Evolutionary conservation across 257 asterid genomes (phyloP), one percentile per base, ranked within the genome.

Genomic region (Euphrasia confusa): DNA sequence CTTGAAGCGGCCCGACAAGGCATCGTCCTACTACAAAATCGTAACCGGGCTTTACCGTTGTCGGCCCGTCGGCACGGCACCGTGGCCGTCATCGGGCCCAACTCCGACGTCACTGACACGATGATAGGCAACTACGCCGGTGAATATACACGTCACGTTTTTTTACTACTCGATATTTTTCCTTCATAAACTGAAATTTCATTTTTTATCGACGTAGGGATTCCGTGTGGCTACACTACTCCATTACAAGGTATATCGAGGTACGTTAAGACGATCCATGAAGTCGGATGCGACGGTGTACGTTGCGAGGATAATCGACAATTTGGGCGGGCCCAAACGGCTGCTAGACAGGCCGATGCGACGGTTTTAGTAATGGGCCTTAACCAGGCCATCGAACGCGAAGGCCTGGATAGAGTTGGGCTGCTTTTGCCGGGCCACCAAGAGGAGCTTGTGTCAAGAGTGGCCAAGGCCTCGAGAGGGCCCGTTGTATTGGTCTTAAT

Each of bases 51-150:
- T 4, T 61, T 92, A 0, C 99, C 99, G 0, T 48, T 92, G 53
- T 89, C 95, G 40, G 58, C 84, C n/a, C 58, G 58, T 0, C 71
- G 65, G 3, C 72, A 79, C 15, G 78, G 73, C 2, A 77, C 78
- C 0, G 65, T 92, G 14, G 96, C 99, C 0, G 95, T 92, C 18
- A 80, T 92, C 15, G 99, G 99, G 65, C 99, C 99, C 66, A 84
- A 89, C 61, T 80, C 97, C 3, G 96, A 92, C 52, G 97, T 64
- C 3, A 92, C 93, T 0, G 73, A 66, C 14, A 80, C 94, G 11
- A 92, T 92, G 99, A 84, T 86, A 2, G 99, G 99, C 68, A 92
- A 92, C 75, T 89, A 92, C 52, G 99, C 99, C 0, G 99, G 98
- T 88, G 71, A 4, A 30, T 0, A 58, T 24, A 27, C 21, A 27